phyloP scores from a whole-genome alignment of 257 asterid genomes.

The Scutellaria baicalensis region DNA sequence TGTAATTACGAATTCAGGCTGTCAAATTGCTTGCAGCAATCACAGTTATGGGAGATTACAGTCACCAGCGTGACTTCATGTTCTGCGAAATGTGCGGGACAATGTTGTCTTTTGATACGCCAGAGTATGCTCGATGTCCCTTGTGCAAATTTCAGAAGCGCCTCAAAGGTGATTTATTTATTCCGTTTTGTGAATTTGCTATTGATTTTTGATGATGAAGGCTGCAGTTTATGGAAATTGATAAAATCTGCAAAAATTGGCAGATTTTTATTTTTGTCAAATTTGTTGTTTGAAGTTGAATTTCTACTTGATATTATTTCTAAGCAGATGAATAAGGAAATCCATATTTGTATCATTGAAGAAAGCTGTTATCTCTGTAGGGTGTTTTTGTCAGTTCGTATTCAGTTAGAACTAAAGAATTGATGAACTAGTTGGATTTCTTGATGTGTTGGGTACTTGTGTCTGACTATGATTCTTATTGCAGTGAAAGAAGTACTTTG shows the following conservation, averaged over 20 bases:
- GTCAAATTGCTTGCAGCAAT: neutral
- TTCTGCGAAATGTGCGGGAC: slow-evolving; percentile 73
- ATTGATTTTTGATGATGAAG: neutral
- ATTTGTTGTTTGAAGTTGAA: neutral
- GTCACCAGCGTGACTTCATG: slow-evolving; percentile 77
- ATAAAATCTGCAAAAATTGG: neutral
- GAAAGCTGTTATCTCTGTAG: neutral
- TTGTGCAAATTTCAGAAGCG: slow-evolving; percentile 47
- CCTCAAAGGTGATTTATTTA: slow-evolving; percentile 32
- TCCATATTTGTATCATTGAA: neutral
- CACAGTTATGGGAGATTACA: slow-evolving; percentile 30
- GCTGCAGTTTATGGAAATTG: neutral
- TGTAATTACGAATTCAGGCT: neutral
- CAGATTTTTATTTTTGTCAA: no score
- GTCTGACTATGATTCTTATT: neutral
- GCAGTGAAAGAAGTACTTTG: neutral
- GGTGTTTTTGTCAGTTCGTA: neutral
- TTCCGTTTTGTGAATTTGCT: neutral
- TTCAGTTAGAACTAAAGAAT: neutral
- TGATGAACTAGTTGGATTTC: neutral
- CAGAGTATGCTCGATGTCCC: slow-evolving; percentile 39
- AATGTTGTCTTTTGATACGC: slow-evolving; percentile 40
- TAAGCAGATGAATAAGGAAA: neutral
- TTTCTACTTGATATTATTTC: neutral
- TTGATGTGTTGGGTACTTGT: neutral